Evolutionary conservation across 495 filamentous ascomycete genomes (phyloP).

Genomic region (Tuber aestivum): DNA sequence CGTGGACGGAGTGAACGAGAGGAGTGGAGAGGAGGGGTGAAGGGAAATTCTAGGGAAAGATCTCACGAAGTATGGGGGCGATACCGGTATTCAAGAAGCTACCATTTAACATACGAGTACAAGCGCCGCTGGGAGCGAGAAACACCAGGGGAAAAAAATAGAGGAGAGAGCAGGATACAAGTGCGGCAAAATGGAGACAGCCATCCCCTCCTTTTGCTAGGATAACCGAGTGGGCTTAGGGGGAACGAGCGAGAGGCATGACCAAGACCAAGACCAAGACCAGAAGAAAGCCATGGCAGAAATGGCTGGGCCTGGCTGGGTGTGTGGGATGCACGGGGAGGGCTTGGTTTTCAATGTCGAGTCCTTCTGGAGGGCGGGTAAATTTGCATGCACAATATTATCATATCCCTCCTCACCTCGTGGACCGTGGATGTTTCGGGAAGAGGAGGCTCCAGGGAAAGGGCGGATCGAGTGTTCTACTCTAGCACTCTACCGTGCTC

Average conservation of each 20-base stretch:
- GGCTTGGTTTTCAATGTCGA: neutral
- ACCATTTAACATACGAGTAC: neutral
- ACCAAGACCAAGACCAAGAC: neutral
- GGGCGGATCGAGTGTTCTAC: neutral
- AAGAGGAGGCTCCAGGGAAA: neutral
- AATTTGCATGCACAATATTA: neutral
- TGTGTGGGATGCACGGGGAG: neutral
- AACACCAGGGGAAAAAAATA: neutral
- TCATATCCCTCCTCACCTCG: neutral
- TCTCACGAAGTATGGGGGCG: neutral
- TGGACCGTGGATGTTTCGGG: neutral
- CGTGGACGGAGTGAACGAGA: neutral
- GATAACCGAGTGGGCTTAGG: neutral
- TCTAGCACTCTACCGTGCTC: too few species aligned
- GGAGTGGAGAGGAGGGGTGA: neutral
- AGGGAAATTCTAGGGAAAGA: conserved; percentile 1
- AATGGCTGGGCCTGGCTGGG: neutral
- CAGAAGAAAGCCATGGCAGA: neutral
- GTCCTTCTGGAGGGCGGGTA: neutral
- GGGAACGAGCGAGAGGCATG: neutral
- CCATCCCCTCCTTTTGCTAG: neutral
- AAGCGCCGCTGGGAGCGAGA: neutral
- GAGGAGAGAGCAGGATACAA: neutral
- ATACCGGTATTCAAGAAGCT: neutral
- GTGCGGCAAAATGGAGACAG: neutral